phyloP scores from a whole-genome alignment of 73 alveolate genomes.

The Paraurostyla sp. region DNA sequence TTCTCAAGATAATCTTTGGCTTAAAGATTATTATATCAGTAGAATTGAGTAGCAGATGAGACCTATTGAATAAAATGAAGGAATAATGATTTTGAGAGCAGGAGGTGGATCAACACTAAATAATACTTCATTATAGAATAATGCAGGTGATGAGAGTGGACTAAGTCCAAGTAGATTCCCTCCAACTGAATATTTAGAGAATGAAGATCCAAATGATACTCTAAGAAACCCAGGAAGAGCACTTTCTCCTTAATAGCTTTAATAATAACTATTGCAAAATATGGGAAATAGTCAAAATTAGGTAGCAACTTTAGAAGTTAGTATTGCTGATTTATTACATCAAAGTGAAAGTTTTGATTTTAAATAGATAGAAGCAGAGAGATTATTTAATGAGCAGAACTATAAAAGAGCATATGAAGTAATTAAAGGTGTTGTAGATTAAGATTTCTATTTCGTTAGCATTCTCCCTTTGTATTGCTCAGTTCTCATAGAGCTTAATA shows the following conservation, averaged over 20 bases:
- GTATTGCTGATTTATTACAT: conserved; percentile 83
- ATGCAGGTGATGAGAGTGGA: conserved; percentile 40
- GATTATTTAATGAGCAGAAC: conserved; percentile 90
- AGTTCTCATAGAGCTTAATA: conserved; percentile 92
- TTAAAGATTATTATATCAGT: conserved; percentile 86
- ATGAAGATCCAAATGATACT: conserved; percentile 70
- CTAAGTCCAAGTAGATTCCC: conserved; percentile 65
- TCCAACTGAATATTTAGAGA: conserved; percentile 62
- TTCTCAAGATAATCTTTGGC: conserved; percentile 80
- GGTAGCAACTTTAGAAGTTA: conserved; percentile 58
- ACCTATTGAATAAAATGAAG: conserved; percentile 71
- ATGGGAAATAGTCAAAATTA: conserved; percentile 27
- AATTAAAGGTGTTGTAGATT: conserved; percentile 87
- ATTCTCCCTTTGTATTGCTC: conserved; percentile 96
- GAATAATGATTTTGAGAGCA: conserved; percentile 20
- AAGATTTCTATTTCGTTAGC: conserved; percentile 91
- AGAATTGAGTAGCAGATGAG: conserved; percentile 78
- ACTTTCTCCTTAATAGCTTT: conserved; percentile 9
- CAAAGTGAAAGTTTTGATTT: conserved; percentile 87
- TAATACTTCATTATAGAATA: conserved; percentile 7
- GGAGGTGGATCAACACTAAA: too few species aligned
- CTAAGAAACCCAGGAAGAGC: conserved; percentile 68
- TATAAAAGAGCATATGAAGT: conserved; percentile 93
- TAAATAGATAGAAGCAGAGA: conserved; percentile 93
- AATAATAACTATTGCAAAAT: background rate